These are phyloP conservation scores for Herpetomonas tarakana DNA, from an alignment of 208 protist species.

Conservation along the genomic window DNA sequence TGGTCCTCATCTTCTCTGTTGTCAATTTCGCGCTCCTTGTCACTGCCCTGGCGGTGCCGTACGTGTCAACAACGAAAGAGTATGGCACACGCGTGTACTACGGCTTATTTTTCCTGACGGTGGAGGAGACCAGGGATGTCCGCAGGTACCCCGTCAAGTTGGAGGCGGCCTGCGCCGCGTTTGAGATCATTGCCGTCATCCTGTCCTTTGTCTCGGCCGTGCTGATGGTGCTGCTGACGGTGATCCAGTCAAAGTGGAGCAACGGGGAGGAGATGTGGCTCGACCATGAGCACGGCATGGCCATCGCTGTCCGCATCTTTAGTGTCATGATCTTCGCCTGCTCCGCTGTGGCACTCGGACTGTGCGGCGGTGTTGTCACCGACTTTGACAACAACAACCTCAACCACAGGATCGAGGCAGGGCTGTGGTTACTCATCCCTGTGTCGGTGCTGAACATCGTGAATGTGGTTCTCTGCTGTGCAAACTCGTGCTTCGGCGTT, in stretches of 20 bases:
- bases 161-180: neutral
- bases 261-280: neutral
- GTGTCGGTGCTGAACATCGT: neutral
- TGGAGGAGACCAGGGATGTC: neutral
- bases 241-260: neutral
- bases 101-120: neutral
- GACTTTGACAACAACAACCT: neutral
- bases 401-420: neutral
- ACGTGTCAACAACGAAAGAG: neutral
- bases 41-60: neutral
- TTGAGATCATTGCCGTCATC: neutral
- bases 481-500: neutral
- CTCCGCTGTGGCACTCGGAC: neutral
- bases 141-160: neutral
- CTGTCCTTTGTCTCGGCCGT: neutral
- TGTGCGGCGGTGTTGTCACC: neutral
- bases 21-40: neutral
- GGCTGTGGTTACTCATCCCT: neutral
- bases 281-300: neutral
- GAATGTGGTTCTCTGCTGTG: neutral
- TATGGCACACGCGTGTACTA: neutral
- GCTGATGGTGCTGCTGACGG: neutral
- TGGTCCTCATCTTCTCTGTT: neutral
- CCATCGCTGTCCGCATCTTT: neutral
- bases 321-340: neutral